A percentile compares a stretch with the other conserved stretches of the same genome.
Conservation (phyloP, 2,329 filamentous ascomycete genomes). For the Colletotrichum somersetense region DNA sequence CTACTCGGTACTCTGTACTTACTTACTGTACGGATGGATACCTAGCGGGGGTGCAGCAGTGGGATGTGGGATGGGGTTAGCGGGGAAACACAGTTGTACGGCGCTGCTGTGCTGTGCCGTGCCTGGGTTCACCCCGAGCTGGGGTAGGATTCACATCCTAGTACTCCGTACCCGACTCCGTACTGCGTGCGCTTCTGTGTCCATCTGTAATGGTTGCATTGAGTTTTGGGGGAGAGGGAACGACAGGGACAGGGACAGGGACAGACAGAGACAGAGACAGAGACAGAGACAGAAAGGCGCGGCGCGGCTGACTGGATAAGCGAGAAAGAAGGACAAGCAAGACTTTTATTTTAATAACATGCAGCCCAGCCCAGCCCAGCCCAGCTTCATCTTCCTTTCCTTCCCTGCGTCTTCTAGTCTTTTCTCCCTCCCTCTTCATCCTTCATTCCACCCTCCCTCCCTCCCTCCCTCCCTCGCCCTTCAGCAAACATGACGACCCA, state of each 20-base stretch:
- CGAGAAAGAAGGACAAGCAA: conserved; percentile 7
- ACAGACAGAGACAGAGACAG: too few relatives aligned
- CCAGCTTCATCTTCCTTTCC: background rate
- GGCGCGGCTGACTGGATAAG: background rate
- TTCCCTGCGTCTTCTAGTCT: background rate
- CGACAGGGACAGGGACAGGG: too few relatives aligned
- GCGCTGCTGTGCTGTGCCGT: background rate
- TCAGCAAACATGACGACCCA: conserved; percentile 24
- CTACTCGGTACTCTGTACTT: too few relatives aligned
- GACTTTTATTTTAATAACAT: conserved; percentile 35
- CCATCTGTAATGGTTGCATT: conserved; percentile 15
- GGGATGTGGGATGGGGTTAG: background rate
- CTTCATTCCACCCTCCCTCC: background rate
- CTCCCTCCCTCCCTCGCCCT: background rate
- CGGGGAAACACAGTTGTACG: conserved; percentile 12
- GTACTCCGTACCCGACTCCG: background rate
- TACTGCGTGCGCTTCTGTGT: background rate
- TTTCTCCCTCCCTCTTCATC: background rate
- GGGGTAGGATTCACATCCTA: conserved; percentile 19
- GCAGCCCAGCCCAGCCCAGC: background rate
- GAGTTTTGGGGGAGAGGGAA: background rate
- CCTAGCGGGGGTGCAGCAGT: too few relatives aligned
- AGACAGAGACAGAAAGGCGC: background rate
- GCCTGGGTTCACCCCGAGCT: too few relatives aligned
- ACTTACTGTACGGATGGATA: too few relatives aligned